Evolutionary conservation across 2,329 filamentous ascomycete genomes (phyloP).

Genomic region (Fusarium sp.): DNA sequence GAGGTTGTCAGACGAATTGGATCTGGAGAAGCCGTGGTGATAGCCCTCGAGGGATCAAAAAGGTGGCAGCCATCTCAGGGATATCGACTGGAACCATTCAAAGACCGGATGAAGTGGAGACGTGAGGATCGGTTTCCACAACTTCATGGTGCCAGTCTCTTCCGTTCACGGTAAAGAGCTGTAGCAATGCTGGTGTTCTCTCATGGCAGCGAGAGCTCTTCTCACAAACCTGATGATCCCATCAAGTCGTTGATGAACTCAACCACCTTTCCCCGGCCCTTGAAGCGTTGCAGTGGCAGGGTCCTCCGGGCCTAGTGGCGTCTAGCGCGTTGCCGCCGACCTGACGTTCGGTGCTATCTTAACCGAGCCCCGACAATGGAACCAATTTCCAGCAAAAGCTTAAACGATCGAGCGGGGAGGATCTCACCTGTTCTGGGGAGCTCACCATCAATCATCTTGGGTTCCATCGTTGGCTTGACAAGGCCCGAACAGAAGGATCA

Average conservation of each 20-base stretch:
- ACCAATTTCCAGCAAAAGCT: slow-evolving; percentile 10
- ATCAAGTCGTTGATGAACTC: slow-evolving; percentile 22
- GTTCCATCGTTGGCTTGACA: slow-evolving; percentile 12
- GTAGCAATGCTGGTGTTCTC: slow-evolving; percentile 17
- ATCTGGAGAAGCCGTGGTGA: slow-evolving; percentile 19
- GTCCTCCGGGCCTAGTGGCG: slow-evolving; percentile 33
- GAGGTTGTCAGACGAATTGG: slow-evolving; percentile 12
- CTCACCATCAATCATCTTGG: slow-evolving; percentile 16
- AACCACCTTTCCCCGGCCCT: background rate
- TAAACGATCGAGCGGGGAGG: slow-evolving; percentile 21
- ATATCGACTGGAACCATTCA: slow-evolving; percentile 32
- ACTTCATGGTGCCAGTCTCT: slow-evolving; percentile 28
- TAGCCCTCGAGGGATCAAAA: slow-evolving; percentile 5
- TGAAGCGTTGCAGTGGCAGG: slow-evolving; percentile 18
- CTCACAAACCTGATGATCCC: slow-evolving; percentile 19
- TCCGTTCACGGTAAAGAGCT: slow-evolving; percentile 38
- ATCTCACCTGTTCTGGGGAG: slow-evolving; percentile 1
- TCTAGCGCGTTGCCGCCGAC: slow-evolving; percentile 32
- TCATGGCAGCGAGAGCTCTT: slow-evolving; percentile 18
- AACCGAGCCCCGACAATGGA: slow-evolving; percentile 31
- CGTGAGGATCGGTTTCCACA: slow-evolving; percentile 9
- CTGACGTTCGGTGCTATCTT: slow-evolving; percentile 32
- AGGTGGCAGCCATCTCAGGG: slow-evolving; percentile 40
- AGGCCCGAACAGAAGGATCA: slow-evolving; percentile 8
- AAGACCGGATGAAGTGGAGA: slow-evolving; percentile 16